Base-by-base conservation (phyloP, 1,284 basidiomycete species). In the Melampsora americana region DNA sequence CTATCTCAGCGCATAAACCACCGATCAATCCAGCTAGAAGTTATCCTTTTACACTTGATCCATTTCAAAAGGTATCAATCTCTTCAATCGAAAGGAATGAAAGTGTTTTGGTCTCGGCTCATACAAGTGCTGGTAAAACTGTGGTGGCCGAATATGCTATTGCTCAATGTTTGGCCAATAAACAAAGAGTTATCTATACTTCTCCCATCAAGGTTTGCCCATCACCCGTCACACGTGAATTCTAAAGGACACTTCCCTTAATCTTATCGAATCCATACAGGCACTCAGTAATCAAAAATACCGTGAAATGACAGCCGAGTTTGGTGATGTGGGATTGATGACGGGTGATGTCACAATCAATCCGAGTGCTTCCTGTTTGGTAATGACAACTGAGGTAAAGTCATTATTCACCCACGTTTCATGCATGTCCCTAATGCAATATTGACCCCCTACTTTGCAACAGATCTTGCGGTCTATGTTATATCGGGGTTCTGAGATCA, bases 321-420 rank as follows among this genome's bases (percentile, higher is more conserved):
- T 99, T 83, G 92, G 93, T 30, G 95, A 99, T 81, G 96, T 99
- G 64, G 96, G 96, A 23, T 87, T 99, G 35, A 99, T 99, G 96
- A 99, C 96, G 0, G 95, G 96, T 82, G 96, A 99, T 85, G 94
- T 99, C n/a, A 99, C 96, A 0, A 98, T 99, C 83, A 99, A 99
- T 83, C 95, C 95, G 1, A 90, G 90, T 3, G 95, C 96, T 7
- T 93, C 92, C 64, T 99, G 96, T 85, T 85, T 99, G 65, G 95
- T 99, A 69, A 99, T 99, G 96, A 99, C 96, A 0, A 99, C 96
- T 1, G 96, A 99, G 86, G 93, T 93, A 79, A 80, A 87, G 80
- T 39, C 44, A 35, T 1, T 44, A 11, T 44, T 44, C 16, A 30
- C 39, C 18, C 14, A 14, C 42, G 14, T 44, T 44, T 44, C 16